Base-by-base conservation (phyloP, 352 stramenopile genomes). In the Globisporangium acanthophoron region DNA sequence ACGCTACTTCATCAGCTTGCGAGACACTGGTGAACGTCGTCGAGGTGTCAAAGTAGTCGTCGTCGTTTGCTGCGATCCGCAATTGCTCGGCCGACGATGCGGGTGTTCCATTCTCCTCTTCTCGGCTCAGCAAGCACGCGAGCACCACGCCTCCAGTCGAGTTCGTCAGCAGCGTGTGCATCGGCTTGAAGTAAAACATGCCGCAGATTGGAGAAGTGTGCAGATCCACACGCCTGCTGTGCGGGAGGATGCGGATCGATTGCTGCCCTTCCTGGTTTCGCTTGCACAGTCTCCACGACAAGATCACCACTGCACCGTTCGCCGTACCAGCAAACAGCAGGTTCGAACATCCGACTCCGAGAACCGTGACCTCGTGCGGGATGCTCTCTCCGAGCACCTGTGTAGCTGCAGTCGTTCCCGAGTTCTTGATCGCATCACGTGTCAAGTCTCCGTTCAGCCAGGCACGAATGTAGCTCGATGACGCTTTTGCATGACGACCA, bases 401-500 rank as follows among this genome's bases (percentile, higher is more conserved):
- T 6, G 46, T 15, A n/a, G 18, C 56, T 18, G 54, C 43, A 29
- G 48, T 41, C 12, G 48, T 41, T 35, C 35, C 27, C 4, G 20
- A 13, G 51, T 50, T 59, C 11, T 62, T 51, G 18, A 88, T 56
- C 7, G 73, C 67, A 35, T 87, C 75, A 4, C 66, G 65, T 13
- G 53, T 33, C 39, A 89, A 54, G 20, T 85, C 59, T 0, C 79
- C 79, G 53, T 87, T 86, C 9, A 86, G 39, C 74, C 74, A 89
- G 0, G 69, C 76, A 1, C 79, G 76, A 11, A 89, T 41, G n/a
- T 66, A 44, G 33, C 59, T 69, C 20, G 52, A 54, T 11, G 16
- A 53, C 11, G 37, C 63, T 13, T 55, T 27, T 18, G 29, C 5
- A 45, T 47, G 49, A 7, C 52, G 52, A 18, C 15, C 21, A 46